Base-by-base conservation (phyloP, 2,329 filamentous ascomycete species). In the Exophiala calicioides region DNA sequence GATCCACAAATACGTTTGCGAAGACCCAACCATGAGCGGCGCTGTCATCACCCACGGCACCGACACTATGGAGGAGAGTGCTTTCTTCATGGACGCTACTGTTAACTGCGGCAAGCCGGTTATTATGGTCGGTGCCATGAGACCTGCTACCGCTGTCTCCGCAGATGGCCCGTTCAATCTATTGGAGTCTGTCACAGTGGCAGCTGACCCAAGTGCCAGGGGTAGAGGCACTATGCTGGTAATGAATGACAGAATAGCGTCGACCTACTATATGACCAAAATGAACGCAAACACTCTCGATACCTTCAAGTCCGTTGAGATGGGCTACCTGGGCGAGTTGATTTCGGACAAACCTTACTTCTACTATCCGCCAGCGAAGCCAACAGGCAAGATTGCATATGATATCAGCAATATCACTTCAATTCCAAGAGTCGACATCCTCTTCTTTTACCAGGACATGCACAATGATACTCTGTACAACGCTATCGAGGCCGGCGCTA, bases 11-110 rank as follows among this genome's bases (percentile, higher is more conserved):
- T 27, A 36, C n/a, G 50, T 63, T 24, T 60, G 57, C 45, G 35
- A 52, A 5, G 60, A 61, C 23, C 50, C 50, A 0, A 65, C 67
- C 1, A 62, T 72, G 29, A 57, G 62, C 7, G 64, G 79, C 26
- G 77, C 76, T 5, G 77, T 84, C 4, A 67, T 85, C 42, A 84
- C 81, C 0, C 81, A 85, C 57, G 81, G 82, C 36, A 85, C 82
- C 6, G 82, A 85, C 57, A 82, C 79, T 0, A 68, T 85, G 1
- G 81, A 84, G 57, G 81, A 84, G 62, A 76, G 77, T 0, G 77
- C 80, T 6, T 83, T 84, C 67, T 83, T 82, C 66, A 66, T 84
- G 6, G 77, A 83, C 52, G 64, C 78, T 3, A 80, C 78, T 0
- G 61, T 82, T 24, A 74, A 74, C 55, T 78, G 73, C 32, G 69